Base-by-base conservation (phyloP, 2,329 filamentous ascomycete genomes). In the Bimuria novae-zelandiae region DNA sequence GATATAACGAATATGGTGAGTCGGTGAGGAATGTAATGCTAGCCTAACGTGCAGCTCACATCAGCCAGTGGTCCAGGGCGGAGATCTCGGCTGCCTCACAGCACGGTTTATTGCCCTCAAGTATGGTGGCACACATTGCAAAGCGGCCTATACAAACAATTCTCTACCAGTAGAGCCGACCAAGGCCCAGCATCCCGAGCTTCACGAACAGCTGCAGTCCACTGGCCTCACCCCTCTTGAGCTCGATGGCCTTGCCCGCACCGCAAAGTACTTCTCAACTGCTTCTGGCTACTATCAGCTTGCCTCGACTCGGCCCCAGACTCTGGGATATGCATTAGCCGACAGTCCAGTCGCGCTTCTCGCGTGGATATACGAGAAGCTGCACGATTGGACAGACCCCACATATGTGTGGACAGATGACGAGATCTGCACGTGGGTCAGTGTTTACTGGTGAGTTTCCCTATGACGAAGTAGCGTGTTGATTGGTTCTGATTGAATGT, bases 351-450 rank as follows among this genome's bases (percentile, higher is more conserved):
- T 89, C 0, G 88, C 82, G 0, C 75, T 91, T 2, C 77, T 93
- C 1, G 84, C 88, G 0, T 94, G 90, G 90, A 85, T 93, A 30
- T 89, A 89, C 60, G 90, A 93, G 72, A 93, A 93, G 68, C 75
- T 93, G 29, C 84, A 88, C 59, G 86, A 89, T 61, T 93, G 89
- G 89, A 85, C 85, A 0, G 89, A 92, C 62, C 21, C 36, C 7
- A 62, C 62, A 1, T 91, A 91, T 64, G 75, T 81, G 0, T 92
- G 89, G 89, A 87, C 84, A 0, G 86, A 90, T 55, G 88, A 92
- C 49, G 89, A 92, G 73, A 81, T 92, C 7, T 74, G 89, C 23
- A 89, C 85, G 0, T 93, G 89, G 89, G 74, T 92, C 0, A 84
- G 80, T 46, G 81, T 92, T 33, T 92, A 92, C 69, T 84, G 82